These are phyloP conservation scores for Stropharia rugosoannulata DNA, from an alignment of 768 basidiomycete genomes.

Conservation along the genomic window DNA sequence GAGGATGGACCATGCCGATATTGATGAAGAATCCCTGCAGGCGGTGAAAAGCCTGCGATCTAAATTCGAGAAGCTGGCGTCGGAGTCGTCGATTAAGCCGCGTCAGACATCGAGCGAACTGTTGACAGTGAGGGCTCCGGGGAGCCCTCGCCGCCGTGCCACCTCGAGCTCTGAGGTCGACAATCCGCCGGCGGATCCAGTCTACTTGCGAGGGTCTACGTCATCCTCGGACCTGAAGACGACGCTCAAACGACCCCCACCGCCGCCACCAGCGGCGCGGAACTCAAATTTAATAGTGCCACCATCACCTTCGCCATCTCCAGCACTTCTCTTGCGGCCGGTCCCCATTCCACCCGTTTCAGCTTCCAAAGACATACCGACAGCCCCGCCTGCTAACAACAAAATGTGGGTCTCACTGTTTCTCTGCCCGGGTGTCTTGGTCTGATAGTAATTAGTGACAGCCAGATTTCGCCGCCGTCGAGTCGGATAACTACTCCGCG, in stretches of 20 bases:
- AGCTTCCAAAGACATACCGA: conserved; percentile 13
- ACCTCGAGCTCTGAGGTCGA: conserved; percentile 31
- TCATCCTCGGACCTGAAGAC: conserved; percentile 56
- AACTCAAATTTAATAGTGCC: conserved; percentile 33
- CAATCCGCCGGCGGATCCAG: conserved; percentile 18
- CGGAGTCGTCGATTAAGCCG: conserved; percentile 25
- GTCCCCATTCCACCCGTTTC: conserved; percentile 36
- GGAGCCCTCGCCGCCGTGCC: conserved; percentile 40
- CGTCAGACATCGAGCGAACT: conserved; percentile 18
- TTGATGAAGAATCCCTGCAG: conserved; percentile 55
- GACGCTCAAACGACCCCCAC: conserved; percentile 49
- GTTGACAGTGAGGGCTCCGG: conserved; percentile 26
- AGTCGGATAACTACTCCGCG: conserved; percentile 8
- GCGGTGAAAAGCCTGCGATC: conserved; percentile 72
- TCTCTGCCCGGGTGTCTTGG: neutral
- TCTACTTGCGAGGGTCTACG: conserved; percentile 42
- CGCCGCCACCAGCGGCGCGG: conserved; percentile 56
- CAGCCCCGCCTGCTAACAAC: conserved; percentile 17
- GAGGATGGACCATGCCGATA: conserved; percentile 25
- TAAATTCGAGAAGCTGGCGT: conserved; percentile 68
- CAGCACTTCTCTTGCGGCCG: conserved; percentile 54
- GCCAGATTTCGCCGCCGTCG: conserved; percentile 10
- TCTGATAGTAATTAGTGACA: conserved; percentile 8
- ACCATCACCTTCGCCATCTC: conserved; percentile 38
- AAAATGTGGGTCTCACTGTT: conserved; percentile 23